phyloP scores from a whole-genome alignment of 345 rosid genomes.

The Arabidopsis arenosa region DNA sequence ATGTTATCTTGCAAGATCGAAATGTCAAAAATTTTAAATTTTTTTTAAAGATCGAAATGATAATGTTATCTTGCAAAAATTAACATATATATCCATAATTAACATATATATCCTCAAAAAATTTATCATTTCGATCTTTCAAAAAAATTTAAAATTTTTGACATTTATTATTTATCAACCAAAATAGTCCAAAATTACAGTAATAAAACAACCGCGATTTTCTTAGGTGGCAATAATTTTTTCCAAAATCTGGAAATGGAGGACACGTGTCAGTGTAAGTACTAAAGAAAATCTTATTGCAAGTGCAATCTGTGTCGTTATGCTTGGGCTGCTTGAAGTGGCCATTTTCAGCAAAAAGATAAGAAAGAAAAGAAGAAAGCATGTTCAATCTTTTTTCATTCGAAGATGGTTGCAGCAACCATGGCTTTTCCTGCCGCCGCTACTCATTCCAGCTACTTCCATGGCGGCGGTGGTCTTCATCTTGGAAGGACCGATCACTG shows the following conservation, averaged over 20 bases:
- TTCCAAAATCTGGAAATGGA: background rate
- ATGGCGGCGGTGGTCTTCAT: conserved; percentile 28
- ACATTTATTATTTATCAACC: too few relatives aligned
- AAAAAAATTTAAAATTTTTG: too few relatives aligned
- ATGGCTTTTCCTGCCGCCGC: conserved; percentile 37
- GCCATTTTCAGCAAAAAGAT: conserved; percentile 16
- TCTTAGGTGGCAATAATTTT: too few relatives aligned
- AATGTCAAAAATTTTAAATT: too few relatives aligned
- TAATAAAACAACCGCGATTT: too few relatives aligned
- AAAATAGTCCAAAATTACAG: too few relatives aligned
- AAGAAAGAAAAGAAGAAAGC: background rate
- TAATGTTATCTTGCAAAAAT: too few relatives aligned
- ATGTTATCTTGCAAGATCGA: too few relatives aligned
- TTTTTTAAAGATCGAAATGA: too few relatives aligned
- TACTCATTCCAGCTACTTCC: conserved; percentile 18
- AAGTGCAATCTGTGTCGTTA: conserved; percentile 23
- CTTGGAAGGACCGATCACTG: conserved; percentile 16
- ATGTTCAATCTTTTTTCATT: conserved; percentile 12
- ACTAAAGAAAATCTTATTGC: background rate
- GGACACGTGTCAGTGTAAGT: conserved; percentile 26
- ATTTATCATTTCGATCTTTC: too few relatives aligned
- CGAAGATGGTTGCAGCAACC: conserved; percentile 20
- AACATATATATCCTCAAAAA: too few relatives aligned
- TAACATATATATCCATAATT: too few relatives aligned
- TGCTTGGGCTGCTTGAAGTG: conserved; percentile 14